Percentiles rank a stretch among this genome's conserved stretches.
These are phyloP conservation scores for Chalciporus piperatus DNA, from an alignment of 768 basidiomycete species.

Conservation along the genomic window DNA sequence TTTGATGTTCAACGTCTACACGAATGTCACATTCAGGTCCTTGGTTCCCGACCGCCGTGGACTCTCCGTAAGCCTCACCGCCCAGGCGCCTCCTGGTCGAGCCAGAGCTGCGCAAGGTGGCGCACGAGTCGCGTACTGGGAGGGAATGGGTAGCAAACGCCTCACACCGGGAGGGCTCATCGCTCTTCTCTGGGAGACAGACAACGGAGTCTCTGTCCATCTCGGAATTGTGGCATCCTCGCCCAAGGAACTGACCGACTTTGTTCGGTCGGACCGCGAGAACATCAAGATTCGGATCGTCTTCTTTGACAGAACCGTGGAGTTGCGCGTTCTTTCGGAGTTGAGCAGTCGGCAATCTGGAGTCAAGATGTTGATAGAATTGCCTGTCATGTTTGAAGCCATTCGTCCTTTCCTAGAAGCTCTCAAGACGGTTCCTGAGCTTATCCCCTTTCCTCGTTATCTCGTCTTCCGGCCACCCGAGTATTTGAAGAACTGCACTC, in stretches of 20 bases:
- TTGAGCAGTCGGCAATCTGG: conserved; percentile 27
- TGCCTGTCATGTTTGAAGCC: conserved; percentile 64
- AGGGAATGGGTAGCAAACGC: conserved; percentile 54
- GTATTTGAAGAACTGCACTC: conserved; percentile 31
- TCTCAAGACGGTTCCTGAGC: conserved; percentile 54
- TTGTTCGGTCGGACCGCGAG: conserved; percentile 33
- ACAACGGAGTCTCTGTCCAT: conserved; percentile 38
- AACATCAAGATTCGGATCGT: conserved; percentile 47
- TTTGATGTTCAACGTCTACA: conserved; percentile 63
- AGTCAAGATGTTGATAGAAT: conserved; percentile 50
- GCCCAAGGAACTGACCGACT: conserved; percentile 43
- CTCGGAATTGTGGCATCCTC: conserved; percentile 52
- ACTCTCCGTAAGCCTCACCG: conserved; percentile 43
- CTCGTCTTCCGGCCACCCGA: conserved; percentile 44
- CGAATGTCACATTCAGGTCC: conserved; percentile 46
- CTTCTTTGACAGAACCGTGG: conserved; percentile 62
- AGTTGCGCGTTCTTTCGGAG: conserved; percentile 45
- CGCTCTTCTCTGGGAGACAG: conserved; percentile 50
- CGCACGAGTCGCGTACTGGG: conserved; percentile 56
- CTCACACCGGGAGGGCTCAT: conserved; percentile 63
- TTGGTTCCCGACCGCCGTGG: conserved; percentile 51
- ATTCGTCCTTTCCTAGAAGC: conserved; percentile 67
- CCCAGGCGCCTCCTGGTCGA: conserved; percentile 55
- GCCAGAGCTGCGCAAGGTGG: conserved; percentile 41
- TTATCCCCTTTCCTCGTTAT: conserved; percentile 52